phyloP scores from a whole-genome alignment of 2,329 filamentous ascomycete genomes.

The Meredithiella fracta region DNA sequence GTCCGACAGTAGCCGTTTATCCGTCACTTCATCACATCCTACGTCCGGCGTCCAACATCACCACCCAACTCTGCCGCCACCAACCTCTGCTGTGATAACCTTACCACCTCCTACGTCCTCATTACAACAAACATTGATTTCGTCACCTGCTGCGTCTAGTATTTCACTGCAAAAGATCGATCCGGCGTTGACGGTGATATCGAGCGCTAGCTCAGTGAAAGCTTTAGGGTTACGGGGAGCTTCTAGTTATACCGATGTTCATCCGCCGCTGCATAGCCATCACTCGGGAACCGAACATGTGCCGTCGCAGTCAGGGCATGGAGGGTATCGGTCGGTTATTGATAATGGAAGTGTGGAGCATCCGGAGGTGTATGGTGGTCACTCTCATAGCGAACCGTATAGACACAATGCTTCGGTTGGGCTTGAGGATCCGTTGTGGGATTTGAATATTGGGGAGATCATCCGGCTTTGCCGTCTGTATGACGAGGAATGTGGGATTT shows the following conservation, averaged over 20 bases:
- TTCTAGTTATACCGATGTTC: conserved; percentile 5
- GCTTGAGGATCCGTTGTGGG: conserved; percentile 60
- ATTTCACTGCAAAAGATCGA: conserved; percentile 14
- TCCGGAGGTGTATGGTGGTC: conserved; percentile 1
- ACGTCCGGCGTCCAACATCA: neutral
- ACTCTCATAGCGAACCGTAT: neutral
- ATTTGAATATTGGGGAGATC: conserved; percentile 62
- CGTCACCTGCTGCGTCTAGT: conserved; percentile 11
- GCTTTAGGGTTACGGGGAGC: conserved; percentile 6
- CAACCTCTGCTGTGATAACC: neutral
- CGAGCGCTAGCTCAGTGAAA: conserved; percentile 10
- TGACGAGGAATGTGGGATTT: conserved; percentile 78
- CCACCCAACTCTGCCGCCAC: conserved; percentile 5
- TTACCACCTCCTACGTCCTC: conserved; percentile 7
- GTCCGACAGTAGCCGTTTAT: conserved; percentile 31
- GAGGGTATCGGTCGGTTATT: conserved; percentile 7
- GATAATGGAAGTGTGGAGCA: conserved; percentile 11
- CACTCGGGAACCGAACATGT: conserved; percentile 12
- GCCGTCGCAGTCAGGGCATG: conserved; percentile 12
- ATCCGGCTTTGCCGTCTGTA: conserved; percentile 62
- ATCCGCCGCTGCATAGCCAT: conserved; percentile 10
- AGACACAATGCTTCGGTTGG: conserved; percentile 1
- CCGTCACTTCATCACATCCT: conserved; percentile 13
- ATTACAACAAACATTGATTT: conserved; percentile 4
- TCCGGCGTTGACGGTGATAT: conserved; percentile 11